Base-by-base conservation (phyloP, 805 yeast species). In the Helenozyma baotianmanensis region DNA sequence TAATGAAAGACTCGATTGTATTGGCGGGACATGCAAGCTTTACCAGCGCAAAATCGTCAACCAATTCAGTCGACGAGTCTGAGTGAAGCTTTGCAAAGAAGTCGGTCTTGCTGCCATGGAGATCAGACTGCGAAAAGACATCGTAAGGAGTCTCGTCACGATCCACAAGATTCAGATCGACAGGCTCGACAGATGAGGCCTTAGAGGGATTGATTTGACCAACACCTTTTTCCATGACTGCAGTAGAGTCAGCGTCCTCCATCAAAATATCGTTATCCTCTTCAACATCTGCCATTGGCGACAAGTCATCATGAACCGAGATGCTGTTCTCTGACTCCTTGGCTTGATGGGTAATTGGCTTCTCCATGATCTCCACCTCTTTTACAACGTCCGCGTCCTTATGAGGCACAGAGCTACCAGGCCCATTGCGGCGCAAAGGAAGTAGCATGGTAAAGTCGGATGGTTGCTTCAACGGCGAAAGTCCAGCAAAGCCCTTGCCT, bases 1-100 rank as follows among this genome's bases (percentile, higher is more conserved):
- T 70, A 16, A 69, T 58, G 19, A 64, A 49, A 2, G 45, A 33
- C 35, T 66, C 65, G 7, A 67, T 51, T 4, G 54, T 45, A 24
- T 44, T 56, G 27, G 32, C 37, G 13, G 37, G 32, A 21, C 34
- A 40, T 7, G 48, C 25, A 18, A 47, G 39, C 12, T 43, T 33
- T 4, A 47, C 51, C 23, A 40, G 48, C 1, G 50, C 51, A 27
- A 47, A 39, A 23, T 45, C 48, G 6, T 47, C 48, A 7, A 32
- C 46, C 16, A 47, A 30, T 26, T 46, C 50, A 2, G 29, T 11
- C 13, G 38, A 37, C 2, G 39, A 31, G 19, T 30, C 44, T 4
- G 42, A 23, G 18, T 23, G 23, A 13, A 29, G 31, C 13, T 34
- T 38, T 13, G 38, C 26, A 6, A 38, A 33, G 14, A 29, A 27